Percentiles rank a stretch among this genome's conserved stretches.
Evolutionary conservation across 768 basidiomycete genomes (phyloP).

Genomic region (Mycena haematopus): DNA sequence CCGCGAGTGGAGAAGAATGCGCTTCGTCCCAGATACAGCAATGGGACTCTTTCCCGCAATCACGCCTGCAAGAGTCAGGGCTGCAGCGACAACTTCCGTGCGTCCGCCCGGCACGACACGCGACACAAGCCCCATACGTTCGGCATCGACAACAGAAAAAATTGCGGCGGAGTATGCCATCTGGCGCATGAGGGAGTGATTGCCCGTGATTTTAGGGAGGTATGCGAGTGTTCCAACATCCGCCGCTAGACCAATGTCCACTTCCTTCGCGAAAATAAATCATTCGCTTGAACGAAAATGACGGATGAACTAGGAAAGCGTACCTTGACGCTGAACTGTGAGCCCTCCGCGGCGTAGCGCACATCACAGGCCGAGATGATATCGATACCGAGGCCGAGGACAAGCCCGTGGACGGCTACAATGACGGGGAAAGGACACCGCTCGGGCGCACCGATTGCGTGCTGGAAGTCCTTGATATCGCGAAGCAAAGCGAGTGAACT

Average conservation of each 20-base stretch:
- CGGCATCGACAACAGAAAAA: conserved; percentile 76
- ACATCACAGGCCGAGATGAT: conserved; percentile 64
- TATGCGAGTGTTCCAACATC: conserved; percentile 88
- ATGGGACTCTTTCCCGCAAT: conserved; percentile 83
- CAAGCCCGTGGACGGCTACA: conserved; percentile 62
- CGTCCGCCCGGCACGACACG: conserved; percentile 69
- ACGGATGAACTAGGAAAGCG: not conserved
- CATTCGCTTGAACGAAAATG: not conserved
- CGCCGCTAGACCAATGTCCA: conserved; percentile 85
- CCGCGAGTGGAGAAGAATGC: conserved; percentile 56
- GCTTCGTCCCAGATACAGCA: conserved; percentile 50
- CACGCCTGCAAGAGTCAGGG: conserved; percentile 65
- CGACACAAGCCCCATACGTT: conserved; percentile 75
- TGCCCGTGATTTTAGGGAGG: conserved; percentile 78
- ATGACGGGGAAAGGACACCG: conserved; percentile 66
- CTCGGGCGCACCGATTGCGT: conserved; percentile 58
- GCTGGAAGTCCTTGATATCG: conserved; percentile 56
- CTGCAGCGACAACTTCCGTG: conserved; percentile 69
- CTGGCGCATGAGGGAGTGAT: conserved; percentile 74
- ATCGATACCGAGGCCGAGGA: conserved; percentile 66
- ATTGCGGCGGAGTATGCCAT: conserved; percentile 75
- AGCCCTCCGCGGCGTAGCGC: conserved; percentile 54
- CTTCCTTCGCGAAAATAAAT: conserved; percentile 58
- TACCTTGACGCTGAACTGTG: conserved; percentile 62
- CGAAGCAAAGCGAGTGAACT: conserved; percentile 42